A percentile compares a stretch with the other conserved stretches of the same genome.
These are phyloP conservation scores for Naegleria lovaniensis DNA, from an alignment of 208 protist genomes.

Conservation along the genomic window DNA sequence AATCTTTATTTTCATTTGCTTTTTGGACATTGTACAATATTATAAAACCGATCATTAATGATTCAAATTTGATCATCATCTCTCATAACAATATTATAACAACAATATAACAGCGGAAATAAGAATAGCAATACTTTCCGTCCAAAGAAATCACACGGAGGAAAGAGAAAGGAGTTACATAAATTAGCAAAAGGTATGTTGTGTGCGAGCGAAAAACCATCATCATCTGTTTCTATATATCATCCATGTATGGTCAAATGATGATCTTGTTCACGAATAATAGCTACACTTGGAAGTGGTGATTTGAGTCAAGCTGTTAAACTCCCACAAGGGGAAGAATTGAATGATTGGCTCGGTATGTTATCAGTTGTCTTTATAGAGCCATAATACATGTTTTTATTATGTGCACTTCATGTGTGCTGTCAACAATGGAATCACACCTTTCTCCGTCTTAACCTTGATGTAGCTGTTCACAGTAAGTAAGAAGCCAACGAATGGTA, in stretches of 20 bases:
- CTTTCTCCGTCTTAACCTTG: no score
- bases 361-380: no score
- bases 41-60: no score
- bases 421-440: no score
- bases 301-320: constrained; percentile 85
- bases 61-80: no score
- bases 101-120: neutral
- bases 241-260: no score
- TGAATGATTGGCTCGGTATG: constrained; percentile 89
- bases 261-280: neutral
- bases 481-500: no score
- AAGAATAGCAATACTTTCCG: neutral
- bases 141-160: neutral
- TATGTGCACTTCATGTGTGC: neutral
- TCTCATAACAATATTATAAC: neutral
- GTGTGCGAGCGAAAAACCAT: no score
- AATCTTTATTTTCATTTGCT: no score
- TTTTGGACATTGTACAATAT: no score
- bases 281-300: constrained; percentile 53
- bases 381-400: neutral
- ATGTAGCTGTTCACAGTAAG: constrained; percentile 16
- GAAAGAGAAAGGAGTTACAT: constrained; percentile 17
- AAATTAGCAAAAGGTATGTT: constrained; percentile 3
- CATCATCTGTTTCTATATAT: no score
- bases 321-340: constrained; percentile 86